Evolutionary conservation across 2,329 filamentous ascomycete genomes (phyloP), one percentile per base, ranked within the genome.

Genomic region (Aspergillus felis): DNA sequence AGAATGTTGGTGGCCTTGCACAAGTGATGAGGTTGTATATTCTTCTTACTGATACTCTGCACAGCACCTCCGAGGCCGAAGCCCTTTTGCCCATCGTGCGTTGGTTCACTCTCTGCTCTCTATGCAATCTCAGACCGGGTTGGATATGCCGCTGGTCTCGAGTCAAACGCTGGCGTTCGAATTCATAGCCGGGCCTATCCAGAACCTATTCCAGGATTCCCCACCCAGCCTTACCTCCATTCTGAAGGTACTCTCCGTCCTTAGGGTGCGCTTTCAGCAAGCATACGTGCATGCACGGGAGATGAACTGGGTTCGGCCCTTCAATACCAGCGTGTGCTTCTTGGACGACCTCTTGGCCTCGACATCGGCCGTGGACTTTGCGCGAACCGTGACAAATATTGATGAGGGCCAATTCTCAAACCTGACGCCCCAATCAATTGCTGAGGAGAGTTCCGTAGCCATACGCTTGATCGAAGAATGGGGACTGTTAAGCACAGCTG

Each of bases 121-220:
- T 12, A 42, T 72, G 41, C 61, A 64, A 32, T 53, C 63, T 44
- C 62, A 55, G 6, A 56, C 57, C 10, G 56, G 55, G 4, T 50
- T 29, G n/a, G 46, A 65, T 12, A 54, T 68, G 14, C 51, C 62
- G 22, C 14, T 47, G 27, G 20, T 20, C 12, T 28, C 57, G 4
- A 54, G 47, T 1, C 53, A 56, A 5, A 46, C 41, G 28, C 63
- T 64, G 25, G 66, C 64, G 24, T 75, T 73, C 29, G 66, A 68
- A 46, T 77, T 76, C 41, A 71, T 77, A 42, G 65, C 74, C 4
- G 66, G 65, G 1, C 74, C 75, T 2, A 74, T 77, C 17, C 75
- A 76, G 56, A 56, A 61, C 14, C 52, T 77, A 2, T 76, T 76
- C 50, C 67, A 64, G 46, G 66, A 68, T 7, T 67, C 71, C 14